Evolutionary conservation across 73 alveolate genomes (phyloP).

Genomic region (Uronychia binucleata): DNA sequence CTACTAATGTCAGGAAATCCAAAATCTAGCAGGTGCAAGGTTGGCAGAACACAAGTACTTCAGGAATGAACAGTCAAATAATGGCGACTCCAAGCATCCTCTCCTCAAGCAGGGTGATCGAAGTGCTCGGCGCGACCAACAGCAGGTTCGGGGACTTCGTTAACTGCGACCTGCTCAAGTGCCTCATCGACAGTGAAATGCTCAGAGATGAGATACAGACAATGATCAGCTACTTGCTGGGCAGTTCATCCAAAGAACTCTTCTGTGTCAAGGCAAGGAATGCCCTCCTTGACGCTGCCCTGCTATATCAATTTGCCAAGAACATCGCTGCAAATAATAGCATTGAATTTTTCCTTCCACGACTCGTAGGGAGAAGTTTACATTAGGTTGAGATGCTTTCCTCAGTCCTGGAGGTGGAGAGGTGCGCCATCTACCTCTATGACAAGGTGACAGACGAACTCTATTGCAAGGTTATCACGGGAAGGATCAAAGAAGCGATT

Average conservation of each 20-base stretch:
- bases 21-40: not conserved
- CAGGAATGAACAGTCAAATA: not conserved
- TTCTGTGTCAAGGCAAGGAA: constrained; percentile 37
- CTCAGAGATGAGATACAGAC: constrained; percentile 44
- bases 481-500: constrained; percentile 42
- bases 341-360: constrained; percentile 53
- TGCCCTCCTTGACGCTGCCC: constrained; percentile 36
- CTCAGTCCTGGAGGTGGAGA: constrained; percentile 37
- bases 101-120: not conserved
- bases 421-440: constrained; percentile 44
- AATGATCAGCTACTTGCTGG: constrained; percentile 34
- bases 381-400: constrained; percentile 35
- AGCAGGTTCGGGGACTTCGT: constrained; percentile 22
- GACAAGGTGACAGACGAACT: constrained; percentile 40
- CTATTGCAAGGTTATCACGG: constrained; percentile 63
- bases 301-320: constrained; percentile 19
- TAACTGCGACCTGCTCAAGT: constrained; percentile 18
- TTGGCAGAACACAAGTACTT: not conserved
- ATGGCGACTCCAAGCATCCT: not conserved
- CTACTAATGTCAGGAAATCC: not conserved
- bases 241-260: constrained; percentile 22
- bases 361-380: constrained; percentile 5
- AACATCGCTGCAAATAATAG: constrained; percentile 19
- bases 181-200: constrained; percentile 33
- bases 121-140: not conserved